Evolutionary conservation across 768 basidiomycete species (phyloP), one percentile per base, ranked within the genome.

Genomic region (Favolaschia claudopus): DNA sequence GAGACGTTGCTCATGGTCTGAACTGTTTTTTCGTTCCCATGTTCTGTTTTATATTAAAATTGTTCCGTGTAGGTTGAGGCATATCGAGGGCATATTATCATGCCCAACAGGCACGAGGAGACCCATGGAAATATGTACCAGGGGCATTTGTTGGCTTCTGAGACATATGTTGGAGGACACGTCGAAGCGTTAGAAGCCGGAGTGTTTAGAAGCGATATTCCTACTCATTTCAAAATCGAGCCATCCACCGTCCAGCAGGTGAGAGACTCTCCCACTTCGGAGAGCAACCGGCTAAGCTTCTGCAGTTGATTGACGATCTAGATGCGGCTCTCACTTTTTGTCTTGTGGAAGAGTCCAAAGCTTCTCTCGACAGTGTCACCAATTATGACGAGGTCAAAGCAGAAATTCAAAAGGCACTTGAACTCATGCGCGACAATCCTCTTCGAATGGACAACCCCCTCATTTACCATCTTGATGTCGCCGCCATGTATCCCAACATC

Each of bases 401-500:
- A 17, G 77, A 89, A 59, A 97, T 99, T 55, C 83, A 82, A 60
- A 70, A 79, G 0, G 87, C 89, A 42, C 87, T 99, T 27, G 95
- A 96, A 70, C 71, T 87, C 63, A 90, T 99, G 82, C 93, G 94
- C 25, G 95, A 99, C 76, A 87, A 91, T 58, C 96, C 97, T 0
- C 84, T 88, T 51, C 92, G 96, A 14, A 80, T 81, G 38, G 96
- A 99, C 77, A 92, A 88, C 13, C 97, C 97, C 0, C 86, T 99
- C 62, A 99, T 99, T 70, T 99, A 99, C 76, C 97, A 99, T 74
- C 76, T 99, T 68, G 97, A 99, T 69, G 97, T 99, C 62, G 97
- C 97, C 3, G 97, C 97, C 62, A 99, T 99, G 97, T 99, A 99
- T 73, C 97, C 97, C 55, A 99, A 99, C 75, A 99, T 99, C 85